Conservation (phyloP, 169 alveolate species). For the Perkinsus olseni region DNA sequence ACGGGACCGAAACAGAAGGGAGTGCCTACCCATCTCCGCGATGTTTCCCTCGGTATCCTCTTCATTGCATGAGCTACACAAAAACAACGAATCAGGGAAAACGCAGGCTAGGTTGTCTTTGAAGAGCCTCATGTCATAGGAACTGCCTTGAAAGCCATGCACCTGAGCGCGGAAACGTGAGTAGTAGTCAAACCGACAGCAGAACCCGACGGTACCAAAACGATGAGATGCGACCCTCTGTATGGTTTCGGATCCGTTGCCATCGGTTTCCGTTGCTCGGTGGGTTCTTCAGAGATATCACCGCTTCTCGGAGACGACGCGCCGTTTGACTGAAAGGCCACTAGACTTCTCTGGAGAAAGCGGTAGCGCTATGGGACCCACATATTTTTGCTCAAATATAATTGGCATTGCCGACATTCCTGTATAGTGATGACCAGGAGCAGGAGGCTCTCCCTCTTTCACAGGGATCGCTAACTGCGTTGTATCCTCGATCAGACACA, state of each 20-base stretch:
- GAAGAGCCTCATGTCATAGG: constrained; percentile 75
- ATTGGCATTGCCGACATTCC: background rate
- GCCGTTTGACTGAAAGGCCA: background rate
- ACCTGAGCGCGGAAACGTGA: background rate
- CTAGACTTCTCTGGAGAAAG: too few relatives aligned
- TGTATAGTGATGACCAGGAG: background rate
- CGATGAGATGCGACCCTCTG: background rate
- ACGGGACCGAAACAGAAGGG: constrained; percentile 4
- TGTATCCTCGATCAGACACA: background rate
- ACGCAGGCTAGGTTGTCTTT: constrained; percentile 62
- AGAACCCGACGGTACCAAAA: background rate
- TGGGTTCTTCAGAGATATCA: background rate
- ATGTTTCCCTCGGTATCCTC: constrained; percentile 77
- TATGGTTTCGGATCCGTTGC: background rate
- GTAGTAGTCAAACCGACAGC: background rate
- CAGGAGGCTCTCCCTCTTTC: background rate
- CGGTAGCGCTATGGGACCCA: background rate
- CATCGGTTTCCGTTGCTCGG: background rate
- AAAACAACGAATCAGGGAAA: constrained; percentile 66
- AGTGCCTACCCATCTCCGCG: constrained; percentile 64
- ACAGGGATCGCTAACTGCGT: background rate
- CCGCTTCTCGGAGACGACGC: background rate
- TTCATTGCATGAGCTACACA: constrained; percentile 71
- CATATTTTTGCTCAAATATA: background rate
- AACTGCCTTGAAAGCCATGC: constrained; percentile 28